These are phyloP conservation scores for Geranomyces variabilis DNA, from an alignment of 192 early-diverging fungal species.

Conservation along the genomic window DNA sequence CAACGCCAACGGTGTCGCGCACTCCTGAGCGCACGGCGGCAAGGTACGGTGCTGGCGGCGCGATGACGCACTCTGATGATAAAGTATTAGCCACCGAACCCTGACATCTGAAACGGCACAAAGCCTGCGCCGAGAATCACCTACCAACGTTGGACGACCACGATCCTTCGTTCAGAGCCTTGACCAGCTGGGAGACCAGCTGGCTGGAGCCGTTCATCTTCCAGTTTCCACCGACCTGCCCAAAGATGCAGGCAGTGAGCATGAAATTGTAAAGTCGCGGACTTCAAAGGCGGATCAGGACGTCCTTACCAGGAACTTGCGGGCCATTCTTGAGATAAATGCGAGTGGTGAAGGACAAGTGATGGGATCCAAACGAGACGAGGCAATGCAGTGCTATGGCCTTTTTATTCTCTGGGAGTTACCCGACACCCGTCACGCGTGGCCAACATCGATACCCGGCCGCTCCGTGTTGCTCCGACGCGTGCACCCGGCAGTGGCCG, in stretches of 20 bases:
- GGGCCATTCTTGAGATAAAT: constrained; percentile 7
- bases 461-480: too few relatives aligned
- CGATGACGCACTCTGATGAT: constrained; percentile 92
- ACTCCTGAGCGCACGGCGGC: constrained; percentile 75
- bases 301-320: constrained; percentile 17
- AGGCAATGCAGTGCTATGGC: too few relatives aligned
- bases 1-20: constrained; percentile 84
- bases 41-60: constrained; percentile 91
- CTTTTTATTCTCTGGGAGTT: too few relatives aligned
- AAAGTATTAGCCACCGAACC: neutral
- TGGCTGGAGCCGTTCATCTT: constrained; percentile 95
- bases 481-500: too few relatives aligned
- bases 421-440: too few relatives aligned
- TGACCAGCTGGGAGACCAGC: constrained; percentile 75
- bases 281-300: neutral
- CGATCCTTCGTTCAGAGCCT: constrained; percentile 73
- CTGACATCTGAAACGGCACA: too few relatives aligned
- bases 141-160: constrained; percentile 70
- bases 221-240: constrained; percentile 69
- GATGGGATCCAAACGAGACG: too few relatives aligned
- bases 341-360: too few relatives aligned
- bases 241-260: neutral
- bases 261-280: neutral
- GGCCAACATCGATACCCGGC: too few relatives aligned
- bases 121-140: constrained; percentile 15